Base-by-base conservation (phyloP, 495 filamentous ascomycete species). In the Hypoxylon perforatum region DNA sequence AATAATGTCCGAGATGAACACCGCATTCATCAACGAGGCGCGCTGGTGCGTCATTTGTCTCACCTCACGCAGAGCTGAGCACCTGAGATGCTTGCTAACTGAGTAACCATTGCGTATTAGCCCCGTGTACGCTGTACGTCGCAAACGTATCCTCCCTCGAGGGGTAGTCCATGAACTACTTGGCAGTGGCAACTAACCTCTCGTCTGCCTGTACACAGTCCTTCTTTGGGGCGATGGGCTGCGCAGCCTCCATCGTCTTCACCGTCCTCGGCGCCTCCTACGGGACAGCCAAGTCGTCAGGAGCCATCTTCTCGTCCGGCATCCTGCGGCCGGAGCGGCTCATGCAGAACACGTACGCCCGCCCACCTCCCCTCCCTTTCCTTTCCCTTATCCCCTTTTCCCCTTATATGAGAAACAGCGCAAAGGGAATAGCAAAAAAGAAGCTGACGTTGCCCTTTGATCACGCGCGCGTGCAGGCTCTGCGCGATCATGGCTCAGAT, bases 401-500 rank as follows among this genome's bases (percentile, higher is more conserved):
- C 70, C 61, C 70, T 73, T 30, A 44, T 65, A 69, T n/a, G 2
- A 38, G 35, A 42, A 17, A 42, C 8, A 42, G 39, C 39, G 15
- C 2, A 12, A 15, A 17, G 25, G 14, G n/a, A 17, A 42, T 42
- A 42, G 63, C 71, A 61, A 23, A 12, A 45, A n/a, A 28, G 7
- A 28, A 28, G 25, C 61, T 42, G 23, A 65, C 51, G 36, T 21
- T 21, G 28, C 54, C 62, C 53, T 38, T 48, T 23, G 5, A 8
- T 1, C 18, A 12, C 90, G 71, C 77, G 78, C 25, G 54, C 61
- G 12, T 70, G 81, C 39, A 80, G 79, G 44, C 71, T 80, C 22
- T 90, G 90, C 76, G 86, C 86, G 46, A 87, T 97, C 63, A 95
- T 93, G 79, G 86, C 90, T 35, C 91, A 91, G 25, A 92, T 95